Base-by-base conservation (phyloP, 192 early-diverging fungal genomes). In the Phlyctochytrium arcticum region DNA sequence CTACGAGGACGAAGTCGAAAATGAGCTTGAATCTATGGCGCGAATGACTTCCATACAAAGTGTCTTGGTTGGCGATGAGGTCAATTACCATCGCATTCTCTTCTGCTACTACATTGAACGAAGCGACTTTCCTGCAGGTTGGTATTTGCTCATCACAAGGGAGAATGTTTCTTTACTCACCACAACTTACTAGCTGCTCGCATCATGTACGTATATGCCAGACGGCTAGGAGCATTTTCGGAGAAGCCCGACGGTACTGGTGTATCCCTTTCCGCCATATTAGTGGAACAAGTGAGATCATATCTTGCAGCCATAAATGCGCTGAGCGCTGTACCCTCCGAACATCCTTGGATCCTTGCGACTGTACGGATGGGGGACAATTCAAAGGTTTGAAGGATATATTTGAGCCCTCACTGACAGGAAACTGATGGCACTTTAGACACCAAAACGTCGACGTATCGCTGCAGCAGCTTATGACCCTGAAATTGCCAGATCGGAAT, bases 81-180 rank as follows among this genome's bases (percentile, higher is more conserved):
- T 72, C 0, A 77, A 77, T 53, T 77, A 74, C 39, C 62, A 77
- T 51, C 48, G 54, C n/a, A 71, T 77, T 27, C 46, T 74, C 54
- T 73, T 65, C 49, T 30, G 31, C 8, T 77, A 74, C 65, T 74
- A 66, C 50, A 60, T 74, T 6, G 31, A 8, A 36, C 57, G 65
- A 8, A 61, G 54, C 7, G 69, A n/a, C n/a, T n/a, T n/a, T n/a
- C n/a, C n/a, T n/a, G n/a, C n/a, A n/a, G n/a, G n/a, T n/a, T n/a
- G n/a, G n/a, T n/a, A n/a, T n/a, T n/a, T n/a, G n/a, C n/a, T n/a
- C n/a, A n/a, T n/a, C n/a, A n/a, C n/a, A n/a, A n/a, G n/a, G n/a
- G n/a, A n/a, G n/a, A n/a, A n/a, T n/a, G n/a, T n/a, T n/a, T n/a
- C n/a, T n/a, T n/a, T n/a, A n/a, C n/a, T n/a, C n/a, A n/a, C n/a